Percentiles rank a stretch among this genome's conserved stretches.
phyloP scores from a whole-genome alignment of 129 eudicot species.

The Escallonia herrerae region DNA sequence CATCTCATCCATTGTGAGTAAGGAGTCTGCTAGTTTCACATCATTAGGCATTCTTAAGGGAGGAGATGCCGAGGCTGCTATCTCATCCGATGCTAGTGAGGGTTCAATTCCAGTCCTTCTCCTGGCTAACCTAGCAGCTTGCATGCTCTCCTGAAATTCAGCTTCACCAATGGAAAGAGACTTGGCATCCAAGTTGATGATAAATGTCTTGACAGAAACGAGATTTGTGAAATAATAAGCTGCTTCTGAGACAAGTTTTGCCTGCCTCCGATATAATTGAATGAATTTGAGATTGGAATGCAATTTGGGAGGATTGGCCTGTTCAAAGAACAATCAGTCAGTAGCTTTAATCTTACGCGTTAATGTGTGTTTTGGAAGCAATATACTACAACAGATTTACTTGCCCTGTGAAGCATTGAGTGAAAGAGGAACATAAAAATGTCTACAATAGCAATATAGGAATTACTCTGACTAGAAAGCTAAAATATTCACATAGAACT shows the following conservation, averaged over 20 bases:
- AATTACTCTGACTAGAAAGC: too few species aligned
- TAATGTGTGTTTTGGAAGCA: neutral
- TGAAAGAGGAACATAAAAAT: too few species aligned
- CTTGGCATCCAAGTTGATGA: slow-evolving; percentile 5
- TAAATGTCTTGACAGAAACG: slow-evolving; percentile 3
- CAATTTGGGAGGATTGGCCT: slow-evolving; percentile 7
- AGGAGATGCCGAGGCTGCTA: neutral
- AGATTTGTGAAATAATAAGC: slow-evolving; percentile 6
- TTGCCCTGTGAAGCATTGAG: too few species aligned
- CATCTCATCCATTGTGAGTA: neutral
- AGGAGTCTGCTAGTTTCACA: neutral
- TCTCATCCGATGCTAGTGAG: neutral
- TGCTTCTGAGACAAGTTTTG: slow-evolving; percentile 4
- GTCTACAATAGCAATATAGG: too few species aligned
- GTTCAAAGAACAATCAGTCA: neutral
- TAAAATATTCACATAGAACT: too few species aligned
- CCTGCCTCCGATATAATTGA: slow-evolving; percentile 3
- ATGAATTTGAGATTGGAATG: slow-evolving; percentile 12
- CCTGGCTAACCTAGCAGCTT: slow-evolving; percentile 4
- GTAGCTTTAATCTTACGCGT: neutral
- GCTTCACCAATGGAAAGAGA: slow-evolving; percentile 4
- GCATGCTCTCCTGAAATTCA: slow-evolving; percentile 9
- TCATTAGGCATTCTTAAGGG: neutral
- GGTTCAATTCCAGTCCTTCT: neutral
- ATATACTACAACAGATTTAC: too few species aligned